Conservation (phyloP, 768 basidiomycete species). For the Tricholoma flavovirens region DNA sequence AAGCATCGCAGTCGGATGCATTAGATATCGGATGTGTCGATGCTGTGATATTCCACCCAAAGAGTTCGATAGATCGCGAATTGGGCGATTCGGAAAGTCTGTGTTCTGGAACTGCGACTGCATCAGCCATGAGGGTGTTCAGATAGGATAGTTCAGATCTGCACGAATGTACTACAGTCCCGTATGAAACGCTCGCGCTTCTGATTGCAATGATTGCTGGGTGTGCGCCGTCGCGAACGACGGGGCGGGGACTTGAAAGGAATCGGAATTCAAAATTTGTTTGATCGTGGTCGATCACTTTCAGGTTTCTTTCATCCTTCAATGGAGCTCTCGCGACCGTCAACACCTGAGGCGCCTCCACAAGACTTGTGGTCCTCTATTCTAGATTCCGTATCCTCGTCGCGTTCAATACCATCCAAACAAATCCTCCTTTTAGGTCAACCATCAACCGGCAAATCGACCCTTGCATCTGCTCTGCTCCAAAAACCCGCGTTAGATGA, state of each 20-base stretch:
- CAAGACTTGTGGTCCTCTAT: constrained; percentile 92
- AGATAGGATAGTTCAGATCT: constrained; percentile 4
- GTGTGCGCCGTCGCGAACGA: constrained; percentile 5
- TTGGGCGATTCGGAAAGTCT: constrained; percentile 64
- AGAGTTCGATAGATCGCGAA: constrained; percentile 60
- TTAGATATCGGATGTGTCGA: constrained; percentile 77
- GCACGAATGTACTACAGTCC: neutral
- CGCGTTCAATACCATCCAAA: constrained; percentile 79
- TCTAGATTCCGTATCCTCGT: constrained; percentile 78
- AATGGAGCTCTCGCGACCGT: constrained; percentile 49
- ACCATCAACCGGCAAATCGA: constrained; percentile 72
- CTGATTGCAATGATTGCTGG: neutral
- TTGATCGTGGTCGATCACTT: neutral
- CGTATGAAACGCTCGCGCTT: neutral
- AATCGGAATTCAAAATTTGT: constrained; percentile 17
- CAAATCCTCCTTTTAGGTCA: constrained; percentile 83
- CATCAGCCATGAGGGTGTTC: constrained; percentile 33
- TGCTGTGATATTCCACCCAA: constrained; percentile 65
- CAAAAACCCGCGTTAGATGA: constrained; percentile 59
- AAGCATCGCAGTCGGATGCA: constrained; percentile 64
- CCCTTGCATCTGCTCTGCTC: constrained; percentile 64
- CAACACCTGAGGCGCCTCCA: constrained; percentile 69
- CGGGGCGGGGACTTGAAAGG: constrained; percentile 1
- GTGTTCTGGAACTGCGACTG: constrained; percentile 52
- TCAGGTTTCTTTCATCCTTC: neutral